phyloP scores from a whole-genome alignment of 2,329 filamentous ascomycete species.

The Neonectria hederae region DNA sequence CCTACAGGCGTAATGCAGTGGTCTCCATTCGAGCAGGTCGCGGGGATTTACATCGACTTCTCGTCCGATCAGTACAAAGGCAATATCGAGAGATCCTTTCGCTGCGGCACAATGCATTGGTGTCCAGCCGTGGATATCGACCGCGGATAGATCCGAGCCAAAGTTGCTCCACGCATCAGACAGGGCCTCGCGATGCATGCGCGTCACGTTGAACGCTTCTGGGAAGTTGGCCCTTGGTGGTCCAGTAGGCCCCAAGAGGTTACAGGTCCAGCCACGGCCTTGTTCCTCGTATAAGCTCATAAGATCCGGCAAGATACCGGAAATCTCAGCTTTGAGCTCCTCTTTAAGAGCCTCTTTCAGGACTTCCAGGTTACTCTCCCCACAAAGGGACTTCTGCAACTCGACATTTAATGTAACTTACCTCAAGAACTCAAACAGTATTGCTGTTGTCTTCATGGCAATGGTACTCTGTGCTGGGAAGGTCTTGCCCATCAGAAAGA shows the following conservation, averaged over 20 bases:
- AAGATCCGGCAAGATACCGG: background rate
- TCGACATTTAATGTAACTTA: conserved; percentile 16
- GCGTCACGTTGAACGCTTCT: background rate
- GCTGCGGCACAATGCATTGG: conserved; percentile 36
- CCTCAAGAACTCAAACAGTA: conserved; percentile 31
- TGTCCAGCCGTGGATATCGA: conserved; percentile 35
- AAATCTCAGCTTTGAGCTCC: background rate
- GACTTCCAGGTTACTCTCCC: accelerated
- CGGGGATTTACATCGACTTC: conserved; percentile 19
- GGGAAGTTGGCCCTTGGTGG: background rate
- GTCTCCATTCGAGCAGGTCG: conserved; percentile 33
- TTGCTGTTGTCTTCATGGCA: conserved; percentile 18
- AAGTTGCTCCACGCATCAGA: no score
- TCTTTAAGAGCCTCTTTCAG: background rate
- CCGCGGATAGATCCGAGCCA: no score
- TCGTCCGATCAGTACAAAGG: background rate
- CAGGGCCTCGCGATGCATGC: no score
- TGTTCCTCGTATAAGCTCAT: background rate
- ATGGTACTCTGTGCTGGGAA: conserved; percentile 5
- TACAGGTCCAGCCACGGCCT: background rate
- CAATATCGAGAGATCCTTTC: background rate
- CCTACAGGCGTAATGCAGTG: conserved; percentile 38
- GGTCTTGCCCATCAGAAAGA: conserved; percentile 20
- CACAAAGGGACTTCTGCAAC: background rate
- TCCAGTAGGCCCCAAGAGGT: background rate